Base-by-base conservation (phyloP, 257 asterid genomes). In the Nicotiana paniculata region DNA sequence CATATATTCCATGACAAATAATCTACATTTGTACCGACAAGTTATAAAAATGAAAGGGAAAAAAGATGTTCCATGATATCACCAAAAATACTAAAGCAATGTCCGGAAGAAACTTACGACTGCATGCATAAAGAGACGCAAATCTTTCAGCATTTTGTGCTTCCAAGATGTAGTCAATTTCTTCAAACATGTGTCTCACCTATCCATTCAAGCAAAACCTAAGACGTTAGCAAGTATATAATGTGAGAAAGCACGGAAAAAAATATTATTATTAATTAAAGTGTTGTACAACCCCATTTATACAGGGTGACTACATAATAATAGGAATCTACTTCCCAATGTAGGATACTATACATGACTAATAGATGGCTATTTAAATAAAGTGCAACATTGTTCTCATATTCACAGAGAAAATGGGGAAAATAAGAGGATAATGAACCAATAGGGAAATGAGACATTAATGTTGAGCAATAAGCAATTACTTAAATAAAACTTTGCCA, bases 131-230 rank as follows among this genome's bases (percentile, higher is more conserved):
- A 65, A 96, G 93, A 84, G 89, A 79, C 68, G 97, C 97, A 79
- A 96, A 96, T 77, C 98, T 97, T 89, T 94, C 98, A 66, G 99
- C 98, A 88, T 96, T 94, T 86, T 93, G 91, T 84, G 94, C 99
- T 91, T 96, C 99, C 91, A 93, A 85, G 83, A 94, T 88, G 88
- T 96, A 96, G 90, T 96, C 99, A 86, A 96, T 96, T 91, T 96
- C 99, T 65, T 96, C 95, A 62, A 96, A 96, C 99, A 96, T 96
- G 76, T 93, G 99, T 77, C 99, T 92, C 89, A 96, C 97, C 99
- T 96, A 82, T 85, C 87, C 88, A 89, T 63, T 84, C 79, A 86
- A 88, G 83, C 66, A 86, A 85, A 82, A 62, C 85, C 57, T 78
- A 82, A 68, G 79, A 76, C 32, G 76, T 85, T 68, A 66, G 81